These are phyloP conservation scores for Podospora tetraspora DNA, from an alignment of 495 filamentous ascomycete species.

Conservation along the genomic window DNA sequence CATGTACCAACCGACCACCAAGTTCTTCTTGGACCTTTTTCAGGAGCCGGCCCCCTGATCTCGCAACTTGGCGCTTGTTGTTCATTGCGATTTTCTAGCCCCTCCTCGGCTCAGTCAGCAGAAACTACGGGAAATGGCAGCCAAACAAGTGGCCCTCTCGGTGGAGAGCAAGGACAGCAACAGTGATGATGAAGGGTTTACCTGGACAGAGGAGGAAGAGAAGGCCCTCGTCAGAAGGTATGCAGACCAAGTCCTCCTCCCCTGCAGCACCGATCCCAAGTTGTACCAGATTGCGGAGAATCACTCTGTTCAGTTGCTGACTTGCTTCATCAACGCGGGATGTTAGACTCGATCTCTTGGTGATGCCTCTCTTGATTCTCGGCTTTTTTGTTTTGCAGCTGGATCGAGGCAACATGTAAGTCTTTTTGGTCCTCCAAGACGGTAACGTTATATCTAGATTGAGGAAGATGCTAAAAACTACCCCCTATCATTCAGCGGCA, in stretches of 20 bases:
- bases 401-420: slow-evolving; percentile 40
- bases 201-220: slow-evolving; percentile 36
- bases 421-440: not conserved
- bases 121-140: slow-evolving; percentile 10
- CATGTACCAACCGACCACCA: not conserved
- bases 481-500: slow-evolving; percentile 12
- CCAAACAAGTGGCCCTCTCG: slow-evolving; percentile 16
- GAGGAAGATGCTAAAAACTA: not conserved
- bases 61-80: not conserved
- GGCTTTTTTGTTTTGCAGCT: slow-evolving; percentile 57
- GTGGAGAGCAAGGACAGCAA: slow-evolving; percentile 18
- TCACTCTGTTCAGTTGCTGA: not conserved
- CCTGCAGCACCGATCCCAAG: no score
- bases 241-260: no score
- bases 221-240: slow-evolving; percentile 32
- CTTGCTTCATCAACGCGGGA: not conserved
- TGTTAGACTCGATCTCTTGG: slow-evolving; percentile 45
- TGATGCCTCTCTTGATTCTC: slow-evolving; percentile 48
- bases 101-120: not conserved
- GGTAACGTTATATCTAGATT: not conserved
- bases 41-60: not conserved
- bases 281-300: no score
- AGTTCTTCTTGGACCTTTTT: not conserved
- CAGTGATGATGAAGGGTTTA: slow-evolving; percentile 24
- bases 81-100: not conserved